These are phyloP conservation scores for Volvox africanus DNA, from an alignment of 139 green algal genomes.

Conservation along the genomic window DNA sequence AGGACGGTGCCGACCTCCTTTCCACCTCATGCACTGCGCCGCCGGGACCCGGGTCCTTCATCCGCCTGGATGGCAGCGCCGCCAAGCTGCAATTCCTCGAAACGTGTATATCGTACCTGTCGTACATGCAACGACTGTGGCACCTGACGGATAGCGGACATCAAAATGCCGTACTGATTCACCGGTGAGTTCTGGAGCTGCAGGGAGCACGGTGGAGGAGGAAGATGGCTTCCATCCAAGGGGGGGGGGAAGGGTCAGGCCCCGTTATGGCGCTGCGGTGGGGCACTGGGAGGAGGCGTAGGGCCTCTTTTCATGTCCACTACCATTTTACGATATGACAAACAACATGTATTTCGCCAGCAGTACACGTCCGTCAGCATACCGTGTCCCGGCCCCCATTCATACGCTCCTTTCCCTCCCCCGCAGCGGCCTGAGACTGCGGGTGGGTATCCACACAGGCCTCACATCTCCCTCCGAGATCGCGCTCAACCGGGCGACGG, in stretches of 20 bases:
- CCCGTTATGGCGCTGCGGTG: too few species aligned
- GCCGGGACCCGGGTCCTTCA: not conserved
- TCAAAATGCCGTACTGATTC: not conserved
- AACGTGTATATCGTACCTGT: constrained; percentile 18
- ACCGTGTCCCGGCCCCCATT: too few species aligned
- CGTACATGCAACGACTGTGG: constrained; percentile 37
- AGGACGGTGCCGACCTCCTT: constrained; percentile 4
- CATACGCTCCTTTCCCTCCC: not conserved
- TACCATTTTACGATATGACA: too few species aligned
- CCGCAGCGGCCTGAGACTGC: constrained; percentile 16
- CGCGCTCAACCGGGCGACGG: not conserved
- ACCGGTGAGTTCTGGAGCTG: too few species aligned
- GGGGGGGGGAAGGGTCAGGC: too few species aligned
- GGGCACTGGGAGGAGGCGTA: too few species aligned
- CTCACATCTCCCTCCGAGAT: not conserved
- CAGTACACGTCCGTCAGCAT: too few species aligned
- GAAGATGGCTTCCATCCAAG: too few species aligned
- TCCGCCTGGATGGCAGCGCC: not conserved
- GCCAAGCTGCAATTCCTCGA: not conserved
- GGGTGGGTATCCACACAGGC: constrained; percentile 10
- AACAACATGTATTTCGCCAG: too few species aligned
- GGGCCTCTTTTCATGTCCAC: too few species aligned
- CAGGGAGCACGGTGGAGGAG: too few species aligned
- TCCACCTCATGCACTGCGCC: not conserved
- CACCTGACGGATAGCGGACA: not conserved